A percentile compares a stretch with the other conserved stretches of the same genome.
Evolutionary conservation across 2,329 filamentous ascomycete species (phyloP).

Genomic region (Fusarium musae): DNA sequence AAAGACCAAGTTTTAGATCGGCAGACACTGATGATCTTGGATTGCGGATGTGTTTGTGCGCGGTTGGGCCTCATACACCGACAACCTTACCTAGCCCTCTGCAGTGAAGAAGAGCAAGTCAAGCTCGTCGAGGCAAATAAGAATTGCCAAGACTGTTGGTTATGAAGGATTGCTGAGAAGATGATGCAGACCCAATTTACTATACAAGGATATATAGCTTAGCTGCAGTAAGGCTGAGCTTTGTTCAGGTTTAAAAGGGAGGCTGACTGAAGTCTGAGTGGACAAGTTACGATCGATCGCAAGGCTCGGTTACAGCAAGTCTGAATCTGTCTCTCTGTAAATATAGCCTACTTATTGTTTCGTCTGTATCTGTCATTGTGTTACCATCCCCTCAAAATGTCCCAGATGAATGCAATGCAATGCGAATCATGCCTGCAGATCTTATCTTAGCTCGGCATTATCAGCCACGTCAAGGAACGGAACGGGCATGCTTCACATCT

Average conservation of each 20-base stretch:
- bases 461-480: conserved; percentile 6
- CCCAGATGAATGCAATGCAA: neutral
- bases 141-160: neutral
- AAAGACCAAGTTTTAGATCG: neutral
- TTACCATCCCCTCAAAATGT: neutral
- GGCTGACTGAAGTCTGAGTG: conserved; percentile 17
- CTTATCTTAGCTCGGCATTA: neutral
- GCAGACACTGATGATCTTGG: neutral
- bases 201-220: conserved; percentile 1
- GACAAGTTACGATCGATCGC: conserved; percentile 6
- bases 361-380: neutral
- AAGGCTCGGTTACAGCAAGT: neutral
- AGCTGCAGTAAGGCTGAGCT: conserved; percentile 34
- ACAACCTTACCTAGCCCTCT: too few relatives aligned
- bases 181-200: conserved; percentile 7
- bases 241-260: conserved; percentile 1
- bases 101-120: neutral
- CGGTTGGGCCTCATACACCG: neutral
- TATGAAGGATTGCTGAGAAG: conserved; percentile 19
- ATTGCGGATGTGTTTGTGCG: neutral
- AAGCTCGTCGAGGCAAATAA: neutral
- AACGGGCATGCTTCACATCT: conserved; percentile 5
- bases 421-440: conserved; percentile 7
- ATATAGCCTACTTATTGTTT: neutral
- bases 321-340: neutral